Evolutionary conservation across 805 yeast species (phyloP).

Genomic region (Blastobotrys muscicola): DNA sequence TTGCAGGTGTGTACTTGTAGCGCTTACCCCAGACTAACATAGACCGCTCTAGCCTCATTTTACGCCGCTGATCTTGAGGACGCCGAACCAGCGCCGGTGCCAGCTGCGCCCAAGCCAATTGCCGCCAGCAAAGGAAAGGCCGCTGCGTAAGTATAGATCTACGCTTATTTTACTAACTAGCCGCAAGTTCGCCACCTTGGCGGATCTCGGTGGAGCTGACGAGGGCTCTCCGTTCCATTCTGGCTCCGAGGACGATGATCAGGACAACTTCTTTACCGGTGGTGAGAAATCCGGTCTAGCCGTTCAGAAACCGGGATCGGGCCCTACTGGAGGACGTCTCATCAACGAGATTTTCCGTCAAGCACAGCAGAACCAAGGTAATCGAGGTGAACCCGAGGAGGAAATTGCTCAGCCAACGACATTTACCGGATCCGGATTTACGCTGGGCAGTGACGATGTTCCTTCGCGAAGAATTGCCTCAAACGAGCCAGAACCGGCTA

Average conservation of each 20-base stretch:
- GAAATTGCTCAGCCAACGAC: constrained; percentile 12
- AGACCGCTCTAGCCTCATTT: constrained; percentile 10
- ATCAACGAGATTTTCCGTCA: constrained; percentile 29
- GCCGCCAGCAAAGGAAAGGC: constrained; percentile 1
- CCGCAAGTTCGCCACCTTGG: constrained; percentile 23
- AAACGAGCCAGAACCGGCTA: constrained; percentile 11
- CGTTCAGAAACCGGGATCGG: constrained; percentile 52
- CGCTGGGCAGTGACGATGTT: constrained; percentile 25
- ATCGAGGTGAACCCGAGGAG: constrained; percentile 9
- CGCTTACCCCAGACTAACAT: not conserved
- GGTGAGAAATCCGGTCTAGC: constrained; percentile 68
- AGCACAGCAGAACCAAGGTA: constrained; percentile 19
- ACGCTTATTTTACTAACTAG: not conserved
- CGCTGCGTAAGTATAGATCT: no score
- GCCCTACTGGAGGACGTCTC: constrained; percentile 13
- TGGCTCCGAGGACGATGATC: constrained; percentile 27
- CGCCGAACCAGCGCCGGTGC: constrained; percentile 1
- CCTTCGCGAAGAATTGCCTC: constrained; percentile 16
- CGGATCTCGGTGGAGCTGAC: constrained; percentile 19
- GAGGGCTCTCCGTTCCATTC: constrained; percentile 25
- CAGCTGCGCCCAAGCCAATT: constrained; percentile 5
- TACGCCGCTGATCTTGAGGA: constrained; percentile 6
- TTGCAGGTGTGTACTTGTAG: constrained; percentile 16
- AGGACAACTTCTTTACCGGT: constrained; percentile 41
- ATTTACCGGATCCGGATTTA: constrained; percentile 26